Evolutionary conservation across 805 yeast species (phyloP), one percentile per base, ranked within the genome.

Genomic region (Saccharomycopsis sp.): DNA sequence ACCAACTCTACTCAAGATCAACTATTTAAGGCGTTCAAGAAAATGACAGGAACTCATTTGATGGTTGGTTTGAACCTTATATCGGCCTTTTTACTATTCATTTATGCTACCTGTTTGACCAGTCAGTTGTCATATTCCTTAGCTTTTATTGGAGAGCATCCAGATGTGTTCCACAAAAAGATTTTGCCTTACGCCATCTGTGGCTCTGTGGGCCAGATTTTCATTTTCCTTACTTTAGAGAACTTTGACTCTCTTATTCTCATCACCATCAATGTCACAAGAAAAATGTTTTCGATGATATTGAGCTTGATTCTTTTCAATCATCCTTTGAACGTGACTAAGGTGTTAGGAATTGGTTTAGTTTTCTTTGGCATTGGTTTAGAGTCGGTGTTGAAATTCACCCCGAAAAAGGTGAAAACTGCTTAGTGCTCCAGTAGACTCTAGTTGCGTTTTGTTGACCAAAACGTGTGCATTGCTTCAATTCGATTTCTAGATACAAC

Each of bases 271-370:
- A 94, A 98, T 0, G 97, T 94, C 8, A 92, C 99, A 0, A 79
- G 99, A 65, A 94, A 94, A 67, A 92, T 94, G 97, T 75, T 91
- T 53, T 90, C 97, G 46, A 92, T 94, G 98, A 78, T 91, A 37
- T 71, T 92, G 55, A 87, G 96, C 66, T 97, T 94, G 54, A 69
- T 89, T 2, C 73, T 92, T 62, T 92, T 90, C 71, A 92, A 94
- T n/a, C 97, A 94, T 68, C 67, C 70, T 3, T 78, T 94, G 63
- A 75, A 73, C 34, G 5, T 57, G 2, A 70, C 74, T 7, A 98
- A 94, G 72, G 87, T 97, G 91, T 41, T 73, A 0, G 98, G 98
- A 0, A 83, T 94, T 3, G 55, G 70, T 1, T 71, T 88, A 58
- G 99, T 94, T 1, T 91, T 92, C 72, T 81, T 82, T 2, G 97